These are phyloP conservation scores for Eryngium alpinum DNA, from an alignment of 140 eudicot genomes.

Conservation along the genomic window DNA sequence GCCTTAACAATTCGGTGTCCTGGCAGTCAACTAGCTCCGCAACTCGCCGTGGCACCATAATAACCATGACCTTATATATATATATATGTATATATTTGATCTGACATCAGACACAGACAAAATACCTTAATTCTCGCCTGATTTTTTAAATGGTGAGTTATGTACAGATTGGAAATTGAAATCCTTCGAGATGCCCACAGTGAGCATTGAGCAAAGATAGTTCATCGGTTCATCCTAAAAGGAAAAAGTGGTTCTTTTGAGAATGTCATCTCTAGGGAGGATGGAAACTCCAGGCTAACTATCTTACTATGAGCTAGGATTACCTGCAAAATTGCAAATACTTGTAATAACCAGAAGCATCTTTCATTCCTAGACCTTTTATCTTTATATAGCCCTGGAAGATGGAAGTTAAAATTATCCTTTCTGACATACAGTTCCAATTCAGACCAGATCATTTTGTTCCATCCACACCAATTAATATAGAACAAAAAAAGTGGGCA, in stretches of 20 bases:
- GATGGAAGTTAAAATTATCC: background rate
- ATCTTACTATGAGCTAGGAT: background rate
- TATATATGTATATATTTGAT: too few relatives aligned
- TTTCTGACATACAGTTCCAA: background rate
- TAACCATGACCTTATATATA: too few relatives aligned
- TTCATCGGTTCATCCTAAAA: background rate
- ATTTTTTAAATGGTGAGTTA: too few relatives aligned
- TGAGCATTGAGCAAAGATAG: background rate
- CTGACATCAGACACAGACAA: too few relatives aligned
- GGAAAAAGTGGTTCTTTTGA: background rate
- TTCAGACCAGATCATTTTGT: background rate
- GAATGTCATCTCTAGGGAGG: background rate
- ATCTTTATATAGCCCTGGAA: background rate
- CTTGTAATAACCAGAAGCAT: background rate
- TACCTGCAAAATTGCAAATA: background rate
- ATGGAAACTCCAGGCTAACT: background rate
- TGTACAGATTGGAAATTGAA: background rate
- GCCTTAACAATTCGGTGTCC: too few relatives aligned
- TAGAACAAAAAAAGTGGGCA: background rate
- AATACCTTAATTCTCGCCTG: too few relatives aligned
- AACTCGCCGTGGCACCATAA: too few relatives aligned
- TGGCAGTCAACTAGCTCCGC: too few relatives aligned
- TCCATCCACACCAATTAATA: background rate
- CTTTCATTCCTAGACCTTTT: background rate
- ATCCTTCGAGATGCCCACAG: background rate